Percentiles rank a stretch among this genome's conserved stretches.
phyloP scores from a whole-genome alignment of 306 rosid species.

The Dalbergia cochinchinensis region DNA sequence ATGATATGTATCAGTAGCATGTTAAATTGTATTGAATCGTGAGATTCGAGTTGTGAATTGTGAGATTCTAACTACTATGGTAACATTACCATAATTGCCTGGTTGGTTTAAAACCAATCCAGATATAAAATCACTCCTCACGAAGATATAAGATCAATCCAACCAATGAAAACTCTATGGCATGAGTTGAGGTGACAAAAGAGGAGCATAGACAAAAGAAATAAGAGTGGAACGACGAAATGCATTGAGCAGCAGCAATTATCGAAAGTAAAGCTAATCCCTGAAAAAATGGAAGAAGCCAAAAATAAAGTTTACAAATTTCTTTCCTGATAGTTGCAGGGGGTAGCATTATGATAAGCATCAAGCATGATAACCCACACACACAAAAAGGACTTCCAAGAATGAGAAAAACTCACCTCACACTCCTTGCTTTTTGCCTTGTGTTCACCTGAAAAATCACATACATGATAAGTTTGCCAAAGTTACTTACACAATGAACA shows the following conservation, averaged over 20 bases:
- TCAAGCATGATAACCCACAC: conserved; percentile 1
- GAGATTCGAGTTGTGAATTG: too few relatives aligned
- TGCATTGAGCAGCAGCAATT: conserved; percentile 11
- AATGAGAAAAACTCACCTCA: conserved; percentile 37
- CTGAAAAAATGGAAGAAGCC: conserved; percentile 1
- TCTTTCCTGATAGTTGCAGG: not conserved
- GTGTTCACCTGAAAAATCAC: conserved; percentile 43
- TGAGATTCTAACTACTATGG: too few relatives aligned
- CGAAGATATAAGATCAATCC: too few relatives aligned
- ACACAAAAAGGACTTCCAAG: conserved; percentile 23
- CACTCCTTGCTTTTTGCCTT: conserved; percentile 34
- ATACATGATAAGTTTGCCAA: conserved; percentile 24
- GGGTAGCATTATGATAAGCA: conserved; percentile 32
- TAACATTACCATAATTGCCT: not conserved
- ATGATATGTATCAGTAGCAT: too few relatives aligned
- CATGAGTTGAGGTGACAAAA: not conserved
- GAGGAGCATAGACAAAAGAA: not conserved
- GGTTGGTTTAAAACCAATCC: not conserved
- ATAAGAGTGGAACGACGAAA: not conserved
- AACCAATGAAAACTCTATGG: not conserved
- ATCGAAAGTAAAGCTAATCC: conserved; percentile 15
- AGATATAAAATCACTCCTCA: not conserved
- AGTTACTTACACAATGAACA: conserved; percentile 18
- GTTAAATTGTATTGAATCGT: too few relatives aligned
- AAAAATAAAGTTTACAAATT: conserved; percentile 20